phyloP scores from a whole-genome alignment of 169 alveolate genomes.

The Eimeria acervulina region DNA sequence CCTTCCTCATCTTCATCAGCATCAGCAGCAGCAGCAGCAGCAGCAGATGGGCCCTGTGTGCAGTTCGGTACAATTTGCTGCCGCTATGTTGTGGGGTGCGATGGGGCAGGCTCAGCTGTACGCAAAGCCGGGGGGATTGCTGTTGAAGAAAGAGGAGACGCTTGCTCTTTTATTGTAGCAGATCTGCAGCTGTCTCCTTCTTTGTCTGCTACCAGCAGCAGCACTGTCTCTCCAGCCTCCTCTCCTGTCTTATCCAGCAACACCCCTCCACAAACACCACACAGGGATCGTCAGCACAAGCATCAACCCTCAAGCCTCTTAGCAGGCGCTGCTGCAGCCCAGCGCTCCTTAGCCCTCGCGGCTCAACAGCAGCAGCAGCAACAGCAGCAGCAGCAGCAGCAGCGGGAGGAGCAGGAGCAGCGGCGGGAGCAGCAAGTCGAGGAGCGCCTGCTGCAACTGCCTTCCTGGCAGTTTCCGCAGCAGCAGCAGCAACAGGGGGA shows the following conservation, averaged over 20 bases:
- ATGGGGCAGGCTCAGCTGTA: slow-evolving; percentile 70
- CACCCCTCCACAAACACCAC: background rate
- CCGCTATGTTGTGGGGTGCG: slow-evolving; percentile 80
- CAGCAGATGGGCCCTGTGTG: slow-evolving; percentile 10
- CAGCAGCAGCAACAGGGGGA: slow-evolving; percentile 67
- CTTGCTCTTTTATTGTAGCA: slow-evolving; percentile 8
- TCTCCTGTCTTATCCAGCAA: background rate
- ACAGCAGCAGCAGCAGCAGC: slow-evolving; percentile 11
- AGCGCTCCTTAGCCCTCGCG: background rate
- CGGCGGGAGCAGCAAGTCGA: background rate
- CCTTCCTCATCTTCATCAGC: background rate
- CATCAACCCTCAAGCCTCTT: background rate
- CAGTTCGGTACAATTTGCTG: background rate
- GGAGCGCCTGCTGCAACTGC: background rate
- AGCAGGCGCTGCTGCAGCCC: background rate
- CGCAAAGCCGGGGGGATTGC: slow-evolving; percentile 64
- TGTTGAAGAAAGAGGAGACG: background rate
- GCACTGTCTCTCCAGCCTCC: background rate
- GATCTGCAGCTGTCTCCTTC: slow-evolving; percentile 35
- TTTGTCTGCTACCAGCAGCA: background rate
- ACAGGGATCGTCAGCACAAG: background rate
- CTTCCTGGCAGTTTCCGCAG: background rate
- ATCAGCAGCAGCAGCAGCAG: slow-evolving; percentile 52
- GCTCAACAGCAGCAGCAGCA: slow-evolving; percentile 15
- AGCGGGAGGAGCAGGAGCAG: background rate